Conservation (phyloP, 495 filamentous ascomycete species). For the Lichina pygmaea region DNA sequence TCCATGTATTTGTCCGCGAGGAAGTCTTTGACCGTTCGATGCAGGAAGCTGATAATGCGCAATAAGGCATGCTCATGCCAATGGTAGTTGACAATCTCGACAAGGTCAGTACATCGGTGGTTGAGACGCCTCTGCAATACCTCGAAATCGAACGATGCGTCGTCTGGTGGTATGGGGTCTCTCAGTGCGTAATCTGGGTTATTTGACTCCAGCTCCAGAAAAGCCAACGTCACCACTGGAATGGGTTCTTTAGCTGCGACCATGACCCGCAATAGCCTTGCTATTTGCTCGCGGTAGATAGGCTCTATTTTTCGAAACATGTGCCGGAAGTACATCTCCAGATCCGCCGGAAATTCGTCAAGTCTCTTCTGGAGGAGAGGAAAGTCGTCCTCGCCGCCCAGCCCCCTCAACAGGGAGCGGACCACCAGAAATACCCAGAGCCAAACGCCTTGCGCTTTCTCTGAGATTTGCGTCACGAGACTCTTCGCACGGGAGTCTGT, state of each 20-base stretch:
- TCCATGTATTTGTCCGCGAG: neutral
- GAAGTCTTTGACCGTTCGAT: conserved; percentile 1
- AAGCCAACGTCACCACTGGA: too few species aligned
- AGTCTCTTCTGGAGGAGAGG: neutral
- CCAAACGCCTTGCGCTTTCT: conserved; percentile 15
- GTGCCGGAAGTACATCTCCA: neutral
- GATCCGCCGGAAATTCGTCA: neutral
- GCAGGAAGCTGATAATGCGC: neutral
- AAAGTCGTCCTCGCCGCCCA: neutral
- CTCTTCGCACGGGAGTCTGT: neutral
- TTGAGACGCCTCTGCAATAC: neutral
- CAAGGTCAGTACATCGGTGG: neutral
- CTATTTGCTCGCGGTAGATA: too few species aligned
- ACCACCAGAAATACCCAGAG: conserved; percentile 12
- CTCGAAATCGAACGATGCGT: neutral
- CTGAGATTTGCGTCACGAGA: conserved; percentile 9
- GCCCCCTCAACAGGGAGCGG: neutral
- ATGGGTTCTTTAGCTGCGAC: too few species aligned
- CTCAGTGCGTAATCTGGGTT: too few species aligned
- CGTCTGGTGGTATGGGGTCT: too few species aligned
- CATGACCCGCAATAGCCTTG: too few species aligned
- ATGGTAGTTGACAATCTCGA: too few species aligned
- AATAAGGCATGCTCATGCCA: neutral
- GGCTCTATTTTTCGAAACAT: too few species aligned
- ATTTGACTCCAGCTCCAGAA: too few species aligned